Conservation (phyloP, 2,329 filamentous ascomycete genomes). For the Hymenoscyphus fructigenus region DNA sequence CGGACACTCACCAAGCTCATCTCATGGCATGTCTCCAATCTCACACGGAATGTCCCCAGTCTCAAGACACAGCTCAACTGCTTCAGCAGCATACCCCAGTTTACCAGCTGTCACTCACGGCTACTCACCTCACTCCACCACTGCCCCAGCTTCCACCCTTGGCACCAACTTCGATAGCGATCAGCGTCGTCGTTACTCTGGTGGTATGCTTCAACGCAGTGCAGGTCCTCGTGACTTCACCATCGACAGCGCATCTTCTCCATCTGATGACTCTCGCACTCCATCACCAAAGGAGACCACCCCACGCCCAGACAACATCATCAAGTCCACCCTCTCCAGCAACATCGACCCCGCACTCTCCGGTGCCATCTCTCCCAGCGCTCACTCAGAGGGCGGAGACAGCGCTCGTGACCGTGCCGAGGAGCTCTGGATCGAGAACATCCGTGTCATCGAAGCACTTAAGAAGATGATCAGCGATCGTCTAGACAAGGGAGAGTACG, state of each 20-base stretch:
- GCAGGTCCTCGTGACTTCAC: conserved; percentile 42
- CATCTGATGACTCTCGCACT: conserved; percentile 27
- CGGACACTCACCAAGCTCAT: conserved; percentile 71
- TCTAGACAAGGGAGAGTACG: conserved; percentile 57
- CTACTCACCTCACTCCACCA: conserved; percentile 66
- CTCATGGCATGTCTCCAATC: conserved; percentile 44
- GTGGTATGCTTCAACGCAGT: conserved; percentile 64
- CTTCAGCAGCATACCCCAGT: conserved; percentile 70
- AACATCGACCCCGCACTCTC: conserved; percentile 38
- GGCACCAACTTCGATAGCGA: conserved; percentile 65
- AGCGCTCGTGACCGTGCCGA: conserved; percentile 58
- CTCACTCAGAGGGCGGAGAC: conserved; percentile 52
- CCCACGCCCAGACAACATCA: conserved; percentile 40
- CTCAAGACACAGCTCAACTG: conserved; percentile 57
- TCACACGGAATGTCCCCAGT: conserved; percentile 56
- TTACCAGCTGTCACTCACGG: conserved; percentile 70
- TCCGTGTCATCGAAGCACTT: conserved; percentile 62
- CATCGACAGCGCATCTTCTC: conserved; percentile 30
- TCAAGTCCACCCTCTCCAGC: conserved; percentile 39
- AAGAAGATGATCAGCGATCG: conserved; percentile 57
- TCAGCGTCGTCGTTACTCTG: conserved; percentile 64
- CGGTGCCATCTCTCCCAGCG: conserved; percentile 53
- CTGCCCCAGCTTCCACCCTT: conserved; percentile 65
- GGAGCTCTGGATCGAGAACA: conserved; percentile 65
- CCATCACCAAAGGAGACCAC: conserved; percentile 32